These are phyloP conservation scores for Phalaenopsis hybrid DNA, from an alignment of 116 monocot species.

Conservation along the genomic window DNA sequence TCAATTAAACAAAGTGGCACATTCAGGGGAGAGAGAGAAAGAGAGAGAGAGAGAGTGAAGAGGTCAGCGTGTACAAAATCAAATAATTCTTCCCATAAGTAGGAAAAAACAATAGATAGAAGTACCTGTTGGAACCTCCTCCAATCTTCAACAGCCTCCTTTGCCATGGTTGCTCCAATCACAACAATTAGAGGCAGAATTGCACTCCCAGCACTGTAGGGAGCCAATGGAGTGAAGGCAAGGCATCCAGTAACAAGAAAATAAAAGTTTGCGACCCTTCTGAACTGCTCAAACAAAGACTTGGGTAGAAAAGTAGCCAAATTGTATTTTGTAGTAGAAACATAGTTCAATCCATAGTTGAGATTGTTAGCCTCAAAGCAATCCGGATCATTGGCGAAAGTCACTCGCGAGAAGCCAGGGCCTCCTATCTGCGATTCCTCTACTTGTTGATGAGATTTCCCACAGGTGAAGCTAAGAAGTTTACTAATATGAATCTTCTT, in stretches of 20 bases:
- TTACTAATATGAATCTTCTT: constrained; percentile 48
- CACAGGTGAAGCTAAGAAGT: constrained; percentile 49
- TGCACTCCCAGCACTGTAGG: constrained; percentile 44
- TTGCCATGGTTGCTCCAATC: constrained; percentile 65
- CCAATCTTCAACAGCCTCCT: constrained; percentile 84
- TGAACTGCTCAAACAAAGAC: constrained; percentile 84
- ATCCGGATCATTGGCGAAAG: constrained; percentile 52
- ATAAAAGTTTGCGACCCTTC: constrained; percentile 81
- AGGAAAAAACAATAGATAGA: not conserved
- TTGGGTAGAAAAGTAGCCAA: constrained; percentile 63
- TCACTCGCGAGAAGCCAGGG: constrained; percentile 58
- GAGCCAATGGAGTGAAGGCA: constrained; percentile 50
- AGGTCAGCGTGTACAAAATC: no score
- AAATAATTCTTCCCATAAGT: no score
- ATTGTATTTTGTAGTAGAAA: constrained; percentile 75
- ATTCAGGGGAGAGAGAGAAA: no score
- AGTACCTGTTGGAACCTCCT: constrained; percentile 60
- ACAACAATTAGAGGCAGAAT: constrained; percentile 48
- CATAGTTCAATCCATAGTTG: constrained; percentile 41
- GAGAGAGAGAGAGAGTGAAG: no score
- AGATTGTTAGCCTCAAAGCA: constrained; percentile 28
- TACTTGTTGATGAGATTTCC: constrained; percentile 20
- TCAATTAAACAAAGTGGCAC: no score
- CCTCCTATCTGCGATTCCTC: constrained; percentile 62
- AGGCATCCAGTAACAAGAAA: constrained; percentile 51